Percentiles rank a stretch among this genome's conserved stretches.
These are phyloP conservation scores for Coniosporium tulheliwenetii DNA, from an alignment of 2,329 filamentous ascomycete genomes.

Conservation along the genomic window DNA sequence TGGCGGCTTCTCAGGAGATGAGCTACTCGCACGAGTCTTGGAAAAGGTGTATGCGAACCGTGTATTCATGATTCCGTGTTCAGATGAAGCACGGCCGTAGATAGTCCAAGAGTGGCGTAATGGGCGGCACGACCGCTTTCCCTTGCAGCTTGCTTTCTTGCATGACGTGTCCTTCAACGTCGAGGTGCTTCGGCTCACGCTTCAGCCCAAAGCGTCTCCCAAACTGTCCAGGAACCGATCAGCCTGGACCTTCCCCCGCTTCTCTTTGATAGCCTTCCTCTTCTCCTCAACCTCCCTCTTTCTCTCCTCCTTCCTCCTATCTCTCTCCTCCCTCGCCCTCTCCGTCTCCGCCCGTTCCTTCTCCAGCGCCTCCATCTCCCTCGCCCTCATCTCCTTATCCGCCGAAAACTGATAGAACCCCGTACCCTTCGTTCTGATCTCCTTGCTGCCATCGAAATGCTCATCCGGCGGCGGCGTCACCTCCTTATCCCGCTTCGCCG, in stretches of 20 bases:
- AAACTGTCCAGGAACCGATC: conserved; percentile 56
- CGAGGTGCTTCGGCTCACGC: too few species aligned
- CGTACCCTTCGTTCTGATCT: conserved; percentile 75
- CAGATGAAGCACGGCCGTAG: too few species aligned
- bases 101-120: too few species aligned
- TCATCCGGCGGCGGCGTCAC: conserved; percentile 63
- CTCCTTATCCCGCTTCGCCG: conserved; percentile 61
- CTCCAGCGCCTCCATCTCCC: conserved; percentile 63
- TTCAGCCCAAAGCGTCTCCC: conserved; percentile 15
- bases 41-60: too few species aligned
- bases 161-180: too few species aligned
- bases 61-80: too few species aligned
- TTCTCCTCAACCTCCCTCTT: conserved; percentile 46
- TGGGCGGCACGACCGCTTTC: too few species aligned
- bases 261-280: conserved; percentile 31
- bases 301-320: conserved; percentile 40
- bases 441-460: conserved; percentile 75
- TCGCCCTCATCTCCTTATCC: conserved; percentile 49
- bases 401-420: conserved; percentile 84
- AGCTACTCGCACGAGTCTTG: too few species aligned
- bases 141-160: too few species aligned
- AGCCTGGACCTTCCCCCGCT: conserved; percentile 50
- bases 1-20: too few species aligned
- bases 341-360: conserved; percentile 55
- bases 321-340: conserved; percentile 38